phyloP scores from a whole-genome alignment of 345 rosid species.

The Syzygium aromaticum region DNA sequence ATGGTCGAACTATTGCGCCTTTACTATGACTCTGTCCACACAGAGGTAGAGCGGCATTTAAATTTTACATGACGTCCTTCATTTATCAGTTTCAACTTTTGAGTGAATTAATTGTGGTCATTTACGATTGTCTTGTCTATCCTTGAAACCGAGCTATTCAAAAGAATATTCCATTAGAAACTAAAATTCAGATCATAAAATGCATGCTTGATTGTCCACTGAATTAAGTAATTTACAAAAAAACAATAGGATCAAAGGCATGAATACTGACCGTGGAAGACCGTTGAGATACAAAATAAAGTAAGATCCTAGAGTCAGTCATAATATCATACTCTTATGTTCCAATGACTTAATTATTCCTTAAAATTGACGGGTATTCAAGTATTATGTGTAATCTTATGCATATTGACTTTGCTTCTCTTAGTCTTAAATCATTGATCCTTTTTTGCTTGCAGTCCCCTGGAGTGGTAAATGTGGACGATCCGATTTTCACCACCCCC shows the following conservation, averaged over 20 bases:
- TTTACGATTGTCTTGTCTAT: not conserved
- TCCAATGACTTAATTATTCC: not conserved
- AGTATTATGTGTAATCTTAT: not conserved
- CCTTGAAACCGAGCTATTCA: not conserved
- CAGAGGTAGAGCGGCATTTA: not conserved
- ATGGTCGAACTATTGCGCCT: slow-evolving; percentile 3
- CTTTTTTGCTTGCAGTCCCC: not conserved
- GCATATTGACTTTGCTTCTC: not conserved
- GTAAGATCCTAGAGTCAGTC: not conserved
- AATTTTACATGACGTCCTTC: not conserved
- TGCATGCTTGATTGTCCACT: not conserved
- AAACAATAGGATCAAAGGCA: not conserved
- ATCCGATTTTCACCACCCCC: slow-evolving; percentile 9
- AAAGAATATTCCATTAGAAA: too few species aligned
- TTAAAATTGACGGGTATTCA: not conserved
- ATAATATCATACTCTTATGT: not conserved
- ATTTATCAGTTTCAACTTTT: not conserved
- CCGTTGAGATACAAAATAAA: not conserved
- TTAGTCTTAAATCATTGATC: not conserved
- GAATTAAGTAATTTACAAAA: too few species aligned
- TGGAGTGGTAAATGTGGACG: not conserved
- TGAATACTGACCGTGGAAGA: not conserved
- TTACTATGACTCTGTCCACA: not conserved
- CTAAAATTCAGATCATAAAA: not conserved
- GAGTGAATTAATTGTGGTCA: not conserved